phyloP scores from a whole-genome alignment of 2,329 filamentous ascomycete species.

The Byssothecium circinans region DNA sequence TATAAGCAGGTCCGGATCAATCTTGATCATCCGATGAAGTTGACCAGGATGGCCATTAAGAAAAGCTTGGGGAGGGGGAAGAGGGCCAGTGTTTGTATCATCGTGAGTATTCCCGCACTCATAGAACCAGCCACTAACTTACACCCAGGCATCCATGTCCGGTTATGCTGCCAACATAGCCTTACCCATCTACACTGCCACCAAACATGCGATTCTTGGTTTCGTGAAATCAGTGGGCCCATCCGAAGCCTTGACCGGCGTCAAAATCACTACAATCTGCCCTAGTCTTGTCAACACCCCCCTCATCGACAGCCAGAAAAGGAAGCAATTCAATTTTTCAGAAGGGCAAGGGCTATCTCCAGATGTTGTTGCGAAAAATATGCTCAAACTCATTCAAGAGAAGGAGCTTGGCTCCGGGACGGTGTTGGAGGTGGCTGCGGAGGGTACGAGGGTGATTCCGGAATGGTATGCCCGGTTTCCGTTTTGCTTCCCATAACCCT shows the following conservation, averaged over 20 bases:
- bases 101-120: conserved; percentile 20
- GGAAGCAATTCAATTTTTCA: conserved; percentile 22
- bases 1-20: conserved; percentile 36
- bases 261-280: conserved; percentile 35
- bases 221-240: conserved; percentile 33
- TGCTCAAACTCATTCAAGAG: conserved; percentile 32
- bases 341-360: conserved; percentile 17
- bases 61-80: conserved; percentile 31
- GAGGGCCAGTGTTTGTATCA: conserved; percentile 34
- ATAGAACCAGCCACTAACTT: neutral
- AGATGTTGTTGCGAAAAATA: conserved; percentile 23
- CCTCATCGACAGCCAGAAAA: conserved; percentile 25
- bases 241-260: conserved; percentile 29
- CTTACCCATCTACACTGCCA: conserved; percentile 34
- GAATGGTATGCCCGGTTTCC: conserved; percentile 19
- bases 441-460: conserved; percentile 24
- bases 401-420: conserved; percentile 31
- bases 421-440: conserved; percentile 24
- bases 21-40: conserved; percentile 34
- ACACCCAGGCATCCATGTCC: conserved; percentile 24
- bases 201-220: conserved; percentile 36
- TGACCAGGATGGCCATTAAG: conserved; percentile 32
- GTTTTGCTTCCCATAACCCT: too few relatives aligned
- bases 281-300: conserved; percentile 31
- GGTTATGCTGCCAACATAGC: conserved; percentile 29